Conservation (phyloP, 306 rosid genomes). For the Malus sylvestris region DNA sequence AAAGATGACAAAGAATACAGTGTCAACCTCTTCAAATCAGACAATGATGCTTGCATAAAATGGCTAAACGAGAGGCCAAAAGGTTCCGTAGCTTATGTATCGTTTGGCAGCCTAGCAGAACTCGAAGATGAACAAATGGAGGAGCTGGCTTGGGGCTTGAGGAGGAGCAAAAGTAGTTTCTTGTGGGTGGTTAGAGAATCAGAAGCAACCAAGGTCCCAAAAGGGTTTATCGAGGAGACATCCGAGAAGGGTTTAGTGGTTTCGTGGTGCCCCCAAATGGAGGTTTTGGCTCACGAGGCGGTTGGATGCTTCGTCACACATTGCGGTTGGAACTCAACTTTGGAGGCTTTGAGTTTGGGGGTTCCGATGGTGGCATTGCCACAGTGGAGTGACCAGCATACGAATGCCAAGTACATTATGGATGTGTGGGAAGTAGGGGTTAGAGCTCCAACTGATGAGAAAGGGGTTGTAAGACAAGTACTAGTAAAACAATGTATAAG, state of each 20-base stretch:
- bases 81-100: conserved; percentile 20
- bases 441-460: conserved; percentile 2
- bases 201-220: conserved; percentile 17
- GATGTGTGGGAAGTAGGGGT: conserved; percentile 7
- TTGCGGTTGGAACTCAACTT: conserved; percentile 12
- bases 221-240: conserved; percentile 18
- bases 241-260: conserved; percentile 12
- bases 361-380: conserved; percentile 1
- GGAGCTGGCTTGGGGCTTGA: conserved; percentile 27
- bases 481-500: neutral
- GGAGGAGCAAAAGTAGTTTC: conserved; percentile 1
- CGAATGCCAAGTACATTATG: conserved; percentile 5
- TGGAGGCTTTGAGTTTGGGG: conserved; percentile 8
- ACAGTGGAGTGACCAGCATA: neutral
- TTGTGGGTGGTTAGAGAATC: conserved; percentile 31
- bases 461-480: neutral
- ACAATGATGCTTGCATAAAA: neutral
- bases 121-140: conserved; percentile 17
- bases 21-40: neutral
- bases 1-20: conserved; percentile 22
- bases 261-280: conserved; percentile 7
- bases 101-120: conserved; percentile 21
- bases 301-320: conserved; percentile 2
- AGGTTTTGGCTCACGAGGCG: conserved; percentile 8
- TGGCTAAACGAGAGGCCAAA: conserved; percentile 21